Evolutionary conservation across 1,284 basidiomycete genomes (phyloP), one percentile per base, ranked within the genome.

Genomic region (Leccinum pachyderme): DNA sequence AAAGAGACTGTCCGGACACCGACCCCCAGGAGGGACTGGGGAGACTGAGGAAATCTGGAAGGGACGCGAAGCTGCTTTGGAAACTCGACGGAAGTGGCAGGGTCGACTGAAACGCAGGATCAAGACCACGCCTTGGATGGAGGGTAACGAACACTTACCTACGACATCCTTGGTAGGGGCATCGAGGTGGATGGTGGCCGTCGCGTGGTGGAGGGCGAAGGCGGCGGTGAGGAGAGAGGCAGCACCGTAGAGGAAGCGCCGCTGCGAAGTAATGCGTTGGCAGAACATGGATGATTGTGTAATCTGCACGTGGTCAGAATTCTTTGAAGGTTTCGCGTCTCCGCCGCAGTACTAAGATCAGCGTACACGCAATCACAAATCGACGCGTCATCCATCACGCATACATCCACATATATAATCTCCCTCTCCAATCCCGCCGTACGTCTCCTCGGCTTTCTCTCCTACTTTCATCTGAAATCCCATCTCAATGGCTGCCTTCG

Each of bases 1-100:
- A 95, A 93, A 11, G 90, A 89, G 44, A 95, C 93, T 0, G 86
- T 91, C 44, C 93, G 78, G 31, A 93, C 90, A 44, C 93, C 93
- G 2, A 91, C 74, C 1, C 93, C 93, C 11, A 95, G 73, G 5
- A 95, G 79, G 15, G 82, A 79, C 63, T 91, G 81, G 2, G 78
- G 73, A 9, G 86, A 83, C 12, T 82, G 69, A 7, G 81, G 77
- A 11, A 79, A 71, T 64, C 83, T 86, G 24, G 87, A 83, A 28
- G 83, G 80, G 32, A 89, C 76, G 22, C 66, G 75, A 18, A 91
- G 74, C 4, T 76, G 79, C 47, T 76, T 84, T 3, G 89, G 89
- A 64, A 92, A 92, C 55, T 77, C 73, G 58, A 91, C 83, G 8
- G 81, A 82, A 3, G 89, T 89, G 15, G 82, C 86, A 41, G 83